Base-by-base conservation (phyloP, 345 rosid genomes). In the Angophora floribunda region DNA sequence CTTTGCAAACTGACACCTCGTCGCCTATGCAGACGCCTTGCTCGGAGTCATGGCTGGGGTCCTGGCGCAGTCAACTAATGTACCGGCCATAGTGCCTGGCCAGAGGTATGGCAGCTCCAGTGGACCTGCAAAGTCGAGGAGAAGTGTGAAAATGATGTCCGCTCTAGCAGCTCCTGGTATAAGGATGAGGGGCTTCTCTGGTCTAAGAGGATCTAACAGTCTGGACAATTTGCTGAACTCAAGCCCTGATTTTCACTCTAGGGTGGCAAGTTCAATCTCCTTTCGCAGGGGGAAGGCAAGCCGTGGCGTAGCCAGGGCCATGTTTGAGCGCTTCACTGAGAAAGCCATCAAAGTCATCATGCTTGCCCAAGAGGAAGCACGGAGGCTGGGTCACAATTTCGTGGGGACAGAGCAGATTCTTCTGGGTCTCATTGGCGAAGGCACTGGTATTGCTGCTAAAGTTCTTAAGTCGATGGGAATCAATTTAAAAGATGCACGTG, bases 311-410 rank as follows among this genome's bases (percentile, higher is more conserved):
- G 87, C 95, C 50, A 95, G 91, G 89, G 99, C 99, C 65, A 97
- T 98, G 99, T 97, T 97, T 90, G 99, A 98, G 93, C 94, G 99
- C 47, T 98, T 98, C 87, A 97, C 99, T 0, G 99, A 98, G 90
- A 97, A 98, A 89, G 97, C 99, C 82, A 98, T 98, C 86, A 97
- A 98, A 94, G 99, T 97, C 30, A 98, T 98, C 70, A 96, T 97
- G 99, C 97, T 96, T 89, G 94, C 99, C 51, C 99, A 98, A 90
- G 99, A 98, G 93, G 99, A 98, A 93, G 99, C 99, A 45, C 93
- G 98, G 88, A 93, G 99, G 80, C 98, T 98, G 87, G 99, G 99
- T 85, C 99, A 98, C 91, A 98, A 97, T 92, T 97, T 98, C 92
- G 99, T 98, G 85, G 99, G 99, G 82, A 98, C 99, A 6, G 99